A percentile compares a stretch with the other conserved stretches of the same genome.
These are phyloP conservation scores for Apiotrichum sp. DNA, from an alignment of 1,284 basidiomycete species.

Conservation along the genomic window DNA sequence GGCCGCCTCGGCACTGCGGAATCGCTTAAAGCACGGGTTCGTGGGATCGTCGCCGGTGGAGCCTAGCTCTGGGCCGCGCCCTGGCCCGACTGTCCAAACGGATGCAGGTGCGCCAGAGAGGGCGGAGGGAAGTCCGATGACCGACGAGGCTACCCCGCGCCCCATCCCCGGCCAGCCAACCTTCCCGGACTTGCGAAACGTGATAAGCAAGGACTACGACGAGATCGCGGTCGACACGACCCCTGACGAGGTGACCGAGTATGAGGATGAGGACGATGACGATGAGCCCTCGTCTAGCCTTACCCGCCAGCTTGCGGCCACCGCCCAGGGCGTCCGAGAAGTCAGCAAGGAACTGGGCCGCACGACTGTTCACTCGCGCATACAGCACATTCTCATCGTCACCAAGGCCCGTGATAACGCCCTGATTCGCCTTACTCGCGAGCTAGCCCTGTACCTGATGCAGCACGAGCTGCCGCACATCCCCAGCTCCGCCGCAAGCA, in stretches of 20 bases:
- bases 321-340: constrained; percentile 91
- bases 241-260: not conserved
- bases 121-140: too few relatives aligned
- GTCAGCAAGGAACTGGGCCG: constrained; percentile 99
- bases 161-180: not conserved
- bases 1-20: not conserved
- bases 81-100: too few relatives aligned
- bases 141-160: not conserved
- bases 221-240: not conserved
- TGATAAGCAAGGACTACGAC: not conserved
- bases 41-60: too few relatives aligned
- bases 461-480: constrained; percentile 51
- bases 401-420: constrained; percentile 98
- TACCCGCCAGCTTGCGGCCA: constrained; percentile 91
- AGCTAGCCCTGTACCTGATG: constrained; percentile 94
- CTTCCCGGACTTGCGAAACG: not conserved
- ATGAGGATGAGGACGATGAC: constrained; percentile 33
- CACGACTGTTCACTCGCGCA: constrained; percentile 81
- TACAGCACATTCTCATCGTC: constrained; percentile 90
- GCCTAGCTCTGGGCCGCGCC: too few relatives aligned
- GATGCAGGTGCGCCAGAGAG: too few relatives aligned
- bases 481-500: constrained; percentile 46
- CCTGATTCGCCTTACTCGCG: constrained; percentile 87
- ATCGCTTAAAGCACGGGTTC: not conserved
- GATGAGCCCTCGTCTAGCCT: constrained; percentile 62